phyloP scores from a whole-genome alignment of 2,329 filamentous ascomycete species.

The Paracoccidioides lutzii region DNA sequence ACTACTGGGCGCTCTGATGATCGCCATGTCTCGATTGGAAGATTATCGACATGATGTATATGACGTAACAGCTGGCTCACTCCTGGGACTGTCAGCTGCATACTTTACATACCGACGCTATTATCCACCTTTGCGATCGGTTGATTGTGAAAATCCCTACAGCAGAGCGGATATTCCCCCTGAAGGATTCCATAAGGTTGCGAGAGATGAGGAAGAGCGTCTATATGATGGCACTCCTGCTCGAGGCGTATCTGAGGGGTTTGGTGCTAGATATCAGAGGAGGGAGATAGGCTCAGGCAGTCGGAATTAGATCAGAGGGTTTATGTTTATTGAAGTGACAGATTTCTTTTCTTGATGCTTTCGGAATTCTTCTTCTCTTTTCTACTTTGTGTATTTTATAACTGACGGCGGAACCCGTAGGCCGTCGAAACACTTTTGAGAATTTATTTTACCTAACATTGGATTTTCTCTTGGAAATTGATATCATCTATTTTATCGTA shows the following conservation, averaged over 20 bases:
- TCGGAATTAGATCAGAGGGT: not conserved
- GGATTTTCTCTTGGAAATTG: constrained; percentile 6
- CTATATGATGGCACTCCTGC: not conserved
- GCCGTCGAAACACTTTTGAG: too few species aligned
- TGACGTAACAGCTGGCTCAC: constrained; percentile 45
- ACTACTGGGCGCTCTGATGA: constrained; percentile 44
- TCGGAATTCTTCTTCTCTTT: too few species aligned
- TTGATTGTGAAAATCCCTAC: constrained; percentile 10
- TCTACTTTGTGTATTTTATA: too few species aligned
- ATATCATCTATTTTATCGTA: constrained; percentile 11
- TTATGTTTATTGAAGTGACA: not conserved
- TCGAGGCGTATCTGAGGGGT: not conserved
- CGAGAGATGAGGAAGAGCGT: constrained; percentile 10
- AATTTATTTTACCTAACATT: too few species aligned
- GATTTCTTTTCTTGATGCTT: not conserved
- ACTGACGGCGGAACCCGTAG: too few species aligned
- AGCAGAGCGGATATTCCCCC: not conserved
- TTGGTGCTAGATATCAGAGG: not conserved
- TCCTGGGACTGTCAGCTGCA: constrained; percentile 42
- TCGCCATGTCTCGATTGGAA: constrained; percentile 49
- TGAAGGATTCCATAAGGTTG: constrained; percentile 6
- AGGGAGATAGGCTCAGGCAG: not conserved
- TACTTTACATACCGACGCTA: constrained; percentile 49
- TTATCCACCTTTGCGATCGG: constrained; percentile 32
- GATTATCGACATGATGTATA: constrained; percentile 54